Conservation (phyloP, 2,329 filamentous ascomycete genomes). For the Acrodontium crateriforme region DNA sequence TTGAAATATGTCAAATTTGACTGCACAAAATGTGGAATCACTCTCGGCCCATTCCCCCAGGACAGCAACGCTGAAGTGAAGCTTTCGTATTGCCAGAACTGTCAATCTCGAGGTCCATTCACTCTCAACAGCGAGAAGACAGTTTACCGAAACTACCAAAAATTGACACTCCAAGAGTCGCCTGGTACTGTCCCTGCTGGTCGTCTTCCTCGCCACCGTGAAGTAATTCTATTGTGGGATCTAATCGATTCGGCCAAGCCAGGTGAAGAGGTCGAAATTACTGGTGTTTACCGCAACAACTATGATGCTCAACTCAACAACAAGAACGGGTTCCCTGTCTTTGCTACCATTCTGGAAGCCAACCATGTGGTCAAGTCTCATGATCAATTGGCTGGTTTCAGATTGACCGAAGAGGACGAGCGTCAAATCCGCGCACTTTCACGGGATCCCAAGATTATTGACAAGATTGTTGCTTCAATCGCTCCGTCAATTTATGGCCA, state of each 20-base stretch:
- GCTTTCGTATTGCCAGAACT: slow-evolving; percentile 91
- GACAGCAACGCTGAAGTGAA: slow-evolving; percentile 95
- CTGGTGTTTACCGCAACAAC: slow-evolving; percentile 94
- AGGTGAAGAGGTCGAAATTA: slow-evolving; percentile 94
- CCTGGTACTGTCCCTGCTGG: slow-evolving; percentile 93
- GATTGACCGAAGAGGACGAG: slow-evolving; percentile 89
- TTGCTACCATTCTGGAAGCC: slow-evolving; percentile 92
- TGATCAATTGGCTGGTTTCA: slow-evolving; percentile 92
- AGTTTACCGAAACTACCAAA: slow-evolving; percentile 97
- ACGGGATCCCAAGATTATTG: slow-evolving; percentile 78
- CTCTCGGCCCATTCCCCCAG: slow-evolving; percentile 90
- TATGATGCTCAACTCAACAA: slow-evolving; percentile 97
- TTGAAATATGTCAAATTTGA: slow-evolving; percentile 98
- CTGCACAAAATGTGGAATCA: slow-evolving; percentile 83
- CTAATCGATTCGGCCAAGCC: slow-evolving; percentile 94
- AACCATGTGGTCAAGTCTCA: slow-evolving; percentile 96
- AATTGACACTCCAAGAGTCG: slow-evolving; percentile 90
- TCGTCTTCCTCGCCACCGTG: slow-evolving; percentile 79
- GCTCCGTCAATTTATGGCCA: slow-evolving; percentile 97
- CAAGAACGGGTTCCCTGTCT: slow-evolving; percentile 96
- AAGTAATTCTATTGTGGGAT: slow-evolving; percentile 93
- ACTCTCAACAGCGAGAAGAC: slow-evolving; percentile 95
- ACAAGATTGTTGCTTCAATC: slow-evolving; percentile 85
- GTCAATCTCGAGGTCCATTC: slow-evolving; percentile 88
- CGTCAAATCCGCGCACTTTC: slow-evolving; percentile 77